Conservation (phyloP, 2,329 filamentous ascomycete species). For the Fusarium sp. region DNA sequence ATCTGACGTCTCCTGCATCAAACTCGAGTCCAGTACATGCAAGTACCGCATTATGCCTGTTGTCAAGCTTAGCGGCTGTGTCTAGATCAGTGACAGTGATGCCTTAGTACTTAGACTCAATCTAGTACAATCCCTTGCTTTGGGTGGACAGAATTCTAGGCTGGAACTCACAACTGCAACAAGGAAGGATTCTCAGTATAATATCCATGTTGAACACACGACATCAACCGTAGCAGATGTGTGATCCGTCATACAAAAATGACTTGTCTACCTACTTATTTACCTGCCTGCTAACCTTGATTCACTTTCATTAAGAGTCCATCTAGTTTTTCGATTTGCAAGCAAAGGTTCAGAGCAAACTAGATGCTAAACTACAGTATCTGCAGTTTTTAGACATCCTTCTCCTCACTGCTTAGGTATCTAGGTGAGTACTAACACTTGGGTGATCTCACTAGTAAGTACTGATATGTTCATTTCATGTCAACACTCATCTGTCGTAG, state of each 20-base stretch:
- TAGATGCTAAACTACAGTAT: not conserved
- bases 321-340: not conserved
- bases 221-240: not conserved
- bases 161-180: not conserved
- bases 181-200: not conserved
- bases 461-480: not conserved
- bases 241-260: not conserved
- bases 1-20: too few species aligned
- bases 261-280: not conserved
- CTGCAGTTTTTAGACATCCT: not conserved
- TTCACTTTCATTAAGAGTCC: not conserved
- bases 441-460: not conserved
- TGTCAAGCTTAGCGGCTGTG: not conserved
- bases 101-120: not conserved
- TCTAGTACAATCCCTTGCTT: not conserved
- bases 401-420: not conserved
- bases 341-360: not conserved
- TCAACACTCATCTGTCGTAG: not conserved
- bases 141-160: not conserved
- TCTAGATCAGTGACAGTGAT: too few species aligned
- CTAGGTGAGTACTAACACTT: not conserved
- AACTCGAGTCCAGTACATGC: too few species aligned
- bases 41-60: not conserved
- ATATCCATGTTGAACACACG: not conserved
- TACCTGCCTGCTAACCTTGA: not conserved